Evolutionary conservation across 2,329 filamentous ascomycete species (phyloP), one percentile per base, ranked within the genome.

Genomic region (Neonectria hederae): DNA sequence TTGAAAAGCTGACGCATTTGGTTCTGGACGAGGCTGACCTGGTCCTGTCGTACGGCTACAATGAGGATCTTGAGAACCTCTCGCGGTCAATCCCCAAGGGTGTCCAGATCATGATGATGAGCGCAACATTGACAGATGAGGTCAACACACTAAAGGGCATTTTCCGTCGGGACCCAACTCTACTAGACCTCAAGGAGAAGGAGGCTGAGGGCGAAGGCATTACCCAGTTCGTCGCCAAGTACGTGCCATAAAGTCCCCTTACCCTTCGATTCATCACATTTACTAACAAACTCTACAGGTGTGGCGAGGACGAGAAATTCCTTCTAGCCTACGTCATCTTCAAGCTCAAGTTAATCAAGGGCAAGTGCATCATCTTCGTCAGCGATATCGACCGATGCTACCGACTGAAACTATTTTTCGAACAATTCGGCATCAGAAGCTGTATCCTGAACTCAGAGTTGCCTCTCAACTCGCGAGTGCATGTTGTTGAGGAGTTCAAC

Each of bases 401-500:
- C 79, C 88, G 96, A 38, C 82, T 99, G 24, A 97, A 97, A 80
- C 86, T 99, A 8, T 99, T 96, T 76, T 87, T 99, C 56, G 96
- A 99, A 79, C 96, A 99, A 76, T 99, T 99, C 75, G 94, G 94
- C 51, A 95, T 97, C 76, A 91, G 93, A 76, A 95, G 92, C 74
- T 97, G 93, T 79, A 92, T 97, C 28, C 82, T 99, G 43, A 99
- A 99, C 81, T 96, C 93, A 1, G 95, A 99, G 76, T 81, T 99
- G 38, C 96, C 96, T 0, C 90, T 98, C 69, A 97, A 97, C 75
- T 96, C 92, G 1, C 87, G 96, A 64, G 89, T 97, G 42, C 95
- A 99, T 76, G 94, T 97, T 2, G 95, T 99, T 3, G 92, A 98
- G 73, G 94, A 98, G 77, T 99, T 99, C 81, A 99, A 98, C 82